Evolutionary conservation across 2,329 filamentous ascomycete species (phyloP).

Genomic region (Cladosporium sp.): DNA sequence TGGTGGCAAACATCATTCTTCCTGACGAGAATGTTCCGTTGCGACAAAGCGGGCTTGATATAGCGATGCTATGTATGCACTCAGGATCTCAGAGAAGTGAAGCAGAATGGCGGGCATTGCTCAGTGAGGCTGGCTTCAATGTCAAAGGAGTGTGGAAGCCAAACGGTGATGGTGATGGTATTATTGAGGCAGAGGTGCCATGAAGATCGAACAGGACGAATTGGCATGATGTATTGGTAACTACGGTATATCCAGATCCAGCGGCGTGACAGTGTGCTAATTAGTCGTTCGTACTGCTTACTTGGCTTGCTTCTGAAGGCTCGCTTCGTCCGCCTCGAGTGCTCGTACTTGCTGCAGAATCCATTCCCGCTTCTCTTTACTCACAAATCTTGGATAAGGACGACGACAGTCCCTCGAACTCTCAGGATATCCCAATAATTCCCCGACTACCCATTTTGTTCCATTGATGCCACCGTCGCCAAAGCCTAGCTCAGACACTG

Average conservation of each 20-base stretch:
- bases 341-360: conserved; percentile 42
- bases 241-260: neutral
- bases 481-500: conserved; percentile 58
- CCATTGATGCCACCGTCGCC: conserved; percentile 62
- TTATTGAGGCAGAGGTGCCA: neutral
- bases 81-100: conserved; percentile 18
- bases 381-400: conserved; percentile 55
- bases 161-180: neutral
- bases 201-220: neutral
- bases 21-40: conserved; percentile 28
- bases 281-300: neutral
- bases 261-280: neutral
- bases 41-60: conserved; percentile 20
- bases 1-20: conserved; percentile 29
- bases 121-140: neutral
- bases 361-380: conserved; percentile 51
- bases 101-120: neutral
- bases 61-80: conserved; percentile 21
- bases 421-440: conserved; percentile 55
- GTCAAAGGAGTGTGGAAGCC: neutral
- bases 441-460: conserved; percentile 61
- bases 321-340: conserved; percentile 37
- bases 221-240: neutral
- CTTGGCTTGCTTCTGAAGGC: conserved; percentile 27
- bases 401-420: conserved; percentile 55